Conservation (phyloP, 164 flowering plant species). For the Annona squamosa region DNA sequence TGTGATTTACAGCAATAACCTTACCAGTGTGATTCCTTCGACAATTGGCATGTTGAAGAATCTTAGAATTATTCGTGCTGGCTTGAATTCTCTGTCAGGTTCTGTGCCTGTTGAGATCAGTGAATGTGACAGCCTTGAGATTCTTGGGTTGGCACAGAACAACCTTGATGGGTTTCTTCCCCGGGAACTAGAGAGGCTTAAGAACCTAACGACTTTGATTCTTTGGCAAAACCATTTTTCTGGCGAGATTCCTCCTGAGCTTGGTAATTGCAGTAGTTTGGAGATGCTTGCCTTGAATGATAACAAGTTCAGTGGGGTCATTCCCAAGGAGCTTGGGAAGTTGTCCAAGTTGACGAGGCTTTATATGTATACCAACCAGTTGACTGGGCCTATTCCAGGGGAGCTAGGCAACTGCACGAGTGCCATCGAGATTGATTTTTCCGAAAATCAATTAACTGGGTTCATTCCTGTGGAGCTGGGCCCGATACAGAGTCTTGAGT, state of each 20-base stretch:
- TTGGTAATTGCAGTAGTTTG: slow-evolving; percentile 42
- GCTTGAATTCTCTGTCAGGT: slow-evolving; percentile 41
- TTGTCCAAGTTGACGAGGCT: slow-evolving; percentile 25
- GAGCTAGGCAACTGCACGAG: slow-evolving; percentile 36
- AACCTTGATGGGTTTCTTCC: slow-evolving; percentile 40
- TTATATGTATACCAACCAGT: slow-evolving; percentile 40
- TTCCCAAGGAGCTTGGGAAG: slow-evolving; percentile 50
- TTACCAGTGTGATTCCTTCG: slow-evolving; percentile 39
- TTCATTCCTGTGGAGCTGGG: slow-evolving; percentile 41
- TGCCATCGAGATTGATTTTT: slow-evolving; percentile 47
- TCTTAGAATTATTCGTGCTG: slow-evolving; percentile 43
- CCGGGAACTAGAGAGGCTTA: slow-evolving; percentile 34
- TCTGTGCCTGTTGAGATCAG: slow-evolving; percentile 38
- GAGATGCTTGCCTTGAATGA: slow-evolving; percentile 38
- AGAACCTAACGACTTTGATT: slow-evolving; percentile 34
- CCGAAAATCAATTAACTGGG: slow-evolving; percentile 45
- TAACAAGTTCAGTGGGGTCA: slow-evolving; percentile 36
- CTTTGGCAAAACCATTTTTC: slow-evolving; percentile 44
- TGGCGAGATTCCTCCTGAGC: slow-evolving; percentile 46
- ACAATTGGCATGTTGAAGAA: slow-evolving; percentile 34
- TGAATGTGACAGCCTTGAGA: slow-evolving; percentile 38
- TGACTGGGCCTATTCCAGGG: slow-evolving; percentile 48
- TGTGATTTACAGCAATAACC: slow-evolving; percentile 45
- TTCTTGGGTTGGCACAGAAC: slow-evolving; percentile 50
- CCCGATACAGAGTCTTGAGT: slow-evolving; percentile 30